Evolutionary conservation across 2,329 filamentous ascomycete species (phyloP), one percentile per base, ranked within the genome.

Genomic region (Botrytis tulipae): DNA sequence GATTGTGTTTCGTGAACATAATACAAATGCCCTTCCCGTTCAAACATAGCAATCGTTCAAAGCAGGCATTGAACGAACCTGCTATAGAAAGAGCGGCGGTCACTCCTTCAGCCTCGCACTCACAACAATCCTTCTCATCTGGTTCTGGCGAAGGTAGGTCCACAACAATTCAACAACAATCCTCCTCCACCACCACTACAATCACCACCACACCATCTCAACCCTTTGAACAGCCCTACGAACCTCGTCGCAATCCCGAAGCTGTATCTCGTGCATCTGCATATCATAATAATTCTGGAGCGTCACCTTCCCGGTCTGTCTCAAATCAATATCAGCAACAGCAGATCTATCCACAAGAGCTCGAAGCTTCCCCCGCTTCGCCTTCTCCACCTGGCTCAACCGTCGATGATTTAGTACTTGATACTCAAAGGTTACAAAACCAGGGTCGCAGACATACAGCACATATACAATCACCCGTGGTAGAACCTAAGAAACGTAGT

Each of bases 41-140:
- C 75, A 78, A 78, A 69, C 78, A 80, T 69, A 80, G 75, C 74
- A 80, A 81, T 78, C 79, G 80, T 77, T 81, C 80, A 73, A 80
- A 78, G 75, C 79, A 78, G 77, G 77, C 77, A 74, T 77, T 81
- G 78, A 76, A 77, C 75, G 79, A 80, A 70, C 48, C 63, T 73
- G 71, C 71, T 61, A 73, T 73, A 69, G 71, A 73, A 73, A 73
- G 46, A 72, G 73, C 54, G 68, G 71, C 51, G 65, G 72, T 69
- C 51, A 69, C 57, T 73, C 73, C 60, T 68, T 70, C 74, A 75
- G 71, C 71, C 71, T 73, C 71, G 51, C 71, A 57, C 29, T 57
- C 66, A 22, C 35, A 73, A 46, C 63, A 73, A 69, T 73, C 71
- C 71, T 74, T 74, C 44, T 70, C 68, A 32, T 74, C 71, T 61